phyloP scores from a whole-genome alignment of 768 basidiomycete genomes.

The Calvatia gigantea region DNA sequence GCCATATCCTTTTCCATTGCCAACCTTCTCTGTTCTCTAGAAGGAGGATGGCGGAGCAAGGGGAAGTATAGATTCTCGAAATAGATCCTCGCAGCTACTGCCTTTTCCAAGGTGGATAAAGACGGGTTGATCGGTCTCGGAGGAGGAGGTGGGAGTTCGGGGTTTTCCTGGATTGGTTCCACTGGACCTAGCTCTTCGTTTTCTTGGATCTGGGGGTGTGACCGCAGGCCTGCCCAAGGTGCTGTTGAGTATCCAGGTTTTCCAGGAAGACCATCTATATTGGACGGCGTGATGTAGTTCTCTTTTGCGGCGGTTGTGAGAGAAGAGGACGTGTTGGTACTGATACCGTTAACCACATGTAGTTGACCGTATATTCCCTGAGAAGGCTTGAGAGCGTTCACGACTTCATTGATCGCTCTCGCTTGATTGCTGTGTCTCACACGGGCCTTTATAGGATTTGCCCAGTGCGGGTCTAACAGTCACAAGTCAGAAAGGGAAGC shows the following conservation, averaged over 20 bases:
- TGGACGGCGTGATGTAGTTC: constrained; percentile 44
- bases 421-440: constrained; percentile 66
- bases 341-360: constrained; percentile 78
- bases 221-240: constrained; percentile 57
- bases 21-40: constrained; percentile 78
- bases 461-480: constrained; percentile 79
- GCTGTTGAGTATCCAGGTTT: constrained; percentile 59
- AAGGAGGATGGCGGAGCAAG: constrained; percentile 78
- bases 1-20: constrained; percentile 89
- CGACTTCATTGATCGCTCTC: constrained; percentile 73
- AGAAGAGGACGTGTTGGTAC: constrained; percentile 64
- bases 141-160: constrained; percentile 33
- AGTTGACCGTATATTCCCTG: constrained; percentile 45
- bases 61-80: constrained; percentile 91
- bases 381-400: constrained; percentile 64
- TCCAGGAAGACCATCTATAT: constrained; percentile 49
- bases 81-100: constrained; percentile 88
- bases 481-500: constrained; percentile 19
- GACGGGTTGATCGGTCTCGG: constrained; percentile 75
- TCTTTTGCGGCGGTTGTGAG: constrained; percentile 75
- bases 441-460: constrained; percentile 79
- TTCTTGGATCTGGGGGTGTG: constrained; percentile 66
- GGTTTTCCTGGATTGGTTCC: constrained; percentile 26
- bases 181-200: constrained; percentile 42
- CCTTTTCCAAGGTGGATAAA: constrained; percentile 88